These are phyloP conservation scores for Solanum microdontum DNA, from an alignment of 257 asterid genomes.

Conservation along the genomic window DNA sequence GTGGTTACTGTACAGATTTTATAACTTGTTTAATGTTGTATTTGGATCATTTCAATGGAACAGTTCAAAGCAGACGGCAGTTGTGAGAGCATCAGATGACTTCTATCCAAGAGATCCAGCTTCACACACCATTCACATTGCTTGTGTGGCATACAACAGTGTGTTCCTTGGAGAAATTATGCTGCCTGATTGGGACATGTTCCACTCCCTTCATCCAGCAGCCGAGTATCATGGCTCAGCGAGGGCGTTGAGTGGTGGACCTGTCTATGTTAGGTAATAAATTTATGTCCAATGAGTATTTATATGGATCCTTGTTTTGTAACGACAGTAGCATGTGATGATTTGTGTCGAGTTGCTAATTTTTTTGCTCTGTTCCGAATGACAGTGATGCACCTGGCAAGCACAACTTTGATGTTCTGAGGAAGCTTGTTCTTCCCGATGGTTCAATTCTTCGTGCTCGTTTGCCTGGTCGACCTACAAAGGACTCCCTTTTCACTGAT, in stretches of 20 bases:
- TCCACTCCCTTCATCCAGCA: constrained; percentile 79
- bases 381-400: constrained; percentile 87
- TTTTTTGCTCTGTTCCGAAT: background rate
- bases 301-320: background rate
- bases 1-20: background rate
- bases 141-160: constrained; percentile 69
- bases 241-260: constrained; percentile 79
- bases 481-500: constrained; percentile 76
- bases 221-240: constrained; percentile 87
- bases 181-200: constrained; percentile 95
- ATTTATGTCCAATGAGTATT: background rate
- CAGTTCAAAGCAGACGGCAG: constrained; percentile 78
- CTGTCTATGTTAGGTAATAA: constrained; percentile 65
- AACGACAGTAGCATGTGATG: background rate
- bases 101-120: constrained; percentile 69
- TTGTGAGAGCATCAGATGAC: constrained; percentile 84
- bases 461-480: constrained; percentile 87
- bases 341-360: background rate
- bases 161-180: constrained; percentile 68
- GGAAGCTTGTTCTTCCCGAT: constrained; percentile 71
- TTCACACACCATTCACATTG: constrained; percentile 81
- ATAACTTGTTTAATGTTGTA: background rate
- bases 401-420: constrained; percentile 73
- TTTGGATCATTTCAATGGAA: constrained; percentile 4
- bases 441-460: constrained; percentile 83